Percentiles rank a stretch among this genome's conserved stretches.
Evolutionary conservation across 176 grass and related monocot genomes (phyloP).

Genomic region (Triticum monococcum): DNA sequence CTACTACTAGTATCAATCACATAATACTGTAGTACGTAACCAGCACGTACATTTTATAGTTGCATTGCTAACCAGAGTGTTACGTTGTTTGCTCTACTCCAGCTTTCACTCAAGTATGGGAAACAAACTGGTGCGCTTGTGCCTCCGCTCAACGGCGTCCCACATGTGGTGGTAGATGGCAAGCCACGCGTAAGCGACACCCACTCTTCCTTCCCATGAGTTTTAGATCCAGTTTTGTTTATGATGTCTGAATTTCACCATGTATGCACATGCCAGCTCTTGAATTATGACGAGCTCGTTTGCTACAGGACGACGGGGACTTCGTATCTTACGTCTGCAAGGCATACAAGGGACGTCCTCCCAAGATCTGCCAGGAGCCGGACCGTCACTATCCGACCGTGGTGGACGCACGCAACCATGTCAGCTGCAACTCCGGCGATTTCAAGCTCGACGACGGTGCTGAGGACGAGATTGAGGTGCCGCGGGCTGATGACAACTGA

Average conservation of each 20-base stretch:
- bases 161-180: conserved; percentile 85
- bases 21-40: not conserved
- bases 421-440: conserved; percentile 30
- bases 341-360: conserved; percentile 63
- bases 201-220: not conserved
- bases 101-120: conserved; percentile 79
- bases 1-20: not conserved
- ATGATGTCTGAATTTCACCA: conserved; percentile 1
- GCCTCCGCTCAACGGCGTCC: conserved; percentile 70
- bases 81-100: conserved; percentile 4
- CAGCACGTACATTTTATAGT: not conserved
- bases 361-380: conserved; percentile 36
- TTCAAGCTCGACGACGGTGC: not conserved
- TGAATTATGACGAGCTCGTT: not conserved
- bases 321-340: conserved; percentile 68
- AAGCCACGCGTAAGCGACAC: conserved; percentile 50
- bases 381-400: not conserved
- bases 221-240: not conserved
- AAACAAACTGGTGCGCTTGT: conserved; percentile 62
- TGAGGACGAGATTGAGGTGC: not conserved
- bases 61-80: not conserved
- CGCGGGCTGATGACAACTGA: not conserved
- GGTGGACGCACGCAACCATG: conserved; percentile 20
- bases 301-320: conserved; percentile 64
- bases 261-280: not conserved